A percentile compares a stretch with the other conserved stretches of the same genome.
Evolutionary conservation across 2,329 filamentous ascomycete species (phyloP).

Genomic region (Zymoseptoria passerinii): DNA sequence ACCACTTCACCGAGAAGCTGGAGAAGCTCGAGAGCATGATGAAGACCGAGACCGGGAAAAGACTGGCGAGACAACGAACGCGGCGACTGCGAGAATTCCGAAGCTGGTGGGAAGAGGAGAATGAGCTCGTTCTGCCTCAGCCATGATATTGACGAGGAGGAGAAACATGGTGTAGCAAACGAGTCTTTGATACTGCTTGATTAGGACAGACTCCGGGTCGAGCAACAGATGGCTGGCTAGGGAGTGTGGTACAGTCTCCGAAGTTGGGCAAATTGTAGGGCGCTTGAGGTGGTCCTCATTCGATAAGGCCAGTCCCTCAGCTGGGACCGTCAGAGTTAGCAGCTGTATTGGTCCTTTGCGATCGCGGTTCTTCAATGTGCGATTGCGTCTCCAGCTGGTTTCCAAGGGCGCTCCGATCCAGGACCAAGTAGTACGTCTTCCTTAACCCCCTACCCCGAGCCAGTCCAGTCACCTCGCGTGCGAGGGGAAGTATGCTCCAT

Average conservation of each 20-base stretch:
- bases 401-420: not conserved
- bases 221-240: not conserved
- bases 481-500: not conserved
- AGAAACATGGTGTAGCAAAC: not conserved
- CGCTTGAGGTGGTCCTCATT: not conserved
- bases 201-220: not conserved
- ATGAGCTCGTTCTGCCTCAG: slow-evolving; percentile 4
- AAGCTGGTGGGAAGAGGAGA: slow-evolving; percentile 49
- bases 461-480: not conserved
- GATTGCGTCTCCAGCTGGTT: not conserved
- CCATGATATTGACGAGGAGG: not conserved
- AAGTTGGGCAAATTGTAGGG: not conserved
- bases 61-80: slow-evolving; percentile 43
- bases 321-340: not conserved
- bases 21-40: slow-evolving; percentile 53
- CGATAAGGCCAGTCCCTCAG: not conserved
- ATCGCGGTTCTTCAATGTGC: too few species aligned
- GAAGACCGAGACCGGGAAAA: slow-evolving; percentile 48
- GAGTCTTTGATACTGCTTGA: not conserved
- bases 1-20: slow-evolving; percentile 72
- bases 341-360: too few species aligned
- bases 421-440: not conserved
- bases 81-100: slow-evolving; percentile 43
- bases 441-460: not conserved
- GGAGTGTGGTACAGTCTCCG: not conserved